A percentile compares a stretch with the other conserved stretches of the same genome.
phyloP scores from a whole-genome alignment of 495 filamentous ascomycete species.

The Chaetomium fimeti region DNA sequence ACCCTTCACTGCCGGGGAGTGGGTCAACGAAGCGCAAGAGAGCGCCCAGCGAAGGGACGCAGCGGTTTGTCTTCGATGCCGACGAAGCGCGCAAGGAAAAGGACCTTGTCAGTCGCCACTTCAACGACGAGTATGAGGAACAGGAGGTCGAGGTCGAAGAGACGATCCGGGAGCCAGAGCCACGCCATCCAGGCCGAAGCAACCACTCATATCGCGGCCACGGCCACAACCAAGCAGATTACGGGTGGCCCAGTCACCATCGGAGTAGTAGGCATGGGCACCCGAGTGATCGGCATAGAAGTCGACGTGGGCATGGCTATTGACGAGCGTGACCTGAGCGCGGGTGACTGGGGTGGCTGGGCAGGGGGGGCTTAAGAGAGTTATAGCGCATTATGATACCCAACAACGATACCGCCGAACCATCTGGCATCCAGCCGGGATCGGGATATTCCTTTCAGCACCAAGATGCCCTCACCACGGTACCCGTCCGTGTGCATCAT shows the following conservation, averaged over 20 bases:
- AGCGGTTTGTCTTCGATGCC: conserved; percentile 88
- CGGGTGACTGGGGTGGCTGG: background rate
- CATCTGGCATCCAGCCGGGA: background rate
- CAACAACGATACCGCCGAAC: background rate
- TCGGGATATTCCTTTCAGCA: background rate
- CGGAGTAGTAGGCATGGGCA: conserved; percentile 27
- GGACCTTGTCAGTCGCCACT: conserved; percentile 62
- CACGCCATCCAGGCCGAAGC: conserved; percentile 32
- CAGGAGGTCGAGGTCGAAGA: conserved; percentile 65
- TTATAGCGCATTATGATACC: conserved; percentile 3
- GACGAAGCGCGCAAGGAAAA: conserved; percentile 71
- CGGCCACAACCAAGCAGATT: conserved; percentile 22
- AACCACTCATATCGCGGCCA: conserved; percentile 20
- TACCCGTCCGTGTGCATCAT: background rate
- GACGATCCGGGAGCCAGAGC: conserved; percentile 37
- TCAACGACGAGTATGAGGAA: conserved; percentile 76
- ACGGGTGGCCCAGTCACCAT: conserved; percentile 31
- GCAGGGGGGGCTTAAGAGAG: background rate
- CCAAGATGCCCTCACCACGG: background rate
- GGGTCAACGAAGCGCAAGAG: conserved; percentile 44
- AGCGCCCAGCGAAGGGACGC: conserved; percentile 69
- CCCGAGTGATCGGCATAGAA: conserved; percentile 28
- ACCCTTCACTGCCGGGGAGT: conserved; percentile 32
- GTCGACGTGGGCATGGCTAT: conserved; percentile 28
- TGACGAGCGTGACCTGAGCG: background rate